Percentiles rank a stretch among this genome's conserved stretches.
Conservation (phyloP, 805 yeast genomes). For the Nematodospora valgi region DNA sequence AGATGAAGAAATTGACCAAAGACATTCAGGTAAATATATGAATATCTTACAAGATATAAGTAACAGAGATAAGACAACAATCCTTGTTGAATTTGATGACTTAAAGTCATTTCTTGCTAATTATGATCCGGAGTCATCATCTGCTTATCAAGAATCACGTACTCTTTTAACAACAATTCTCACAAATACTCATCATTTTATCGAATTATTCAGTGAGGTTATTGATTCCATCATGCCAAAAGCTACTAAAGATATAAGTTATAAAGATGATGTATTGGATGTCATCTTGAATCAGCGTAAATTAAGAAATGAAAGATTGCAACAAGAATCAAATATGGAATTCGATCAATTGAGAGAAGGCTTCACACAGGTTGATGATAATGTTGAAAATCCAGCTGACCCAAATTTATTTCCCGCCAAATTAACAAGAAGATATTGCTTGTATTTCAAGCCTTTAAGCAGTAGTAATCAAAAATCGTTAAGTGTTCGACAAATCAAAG, state of each 20-base stretch:
- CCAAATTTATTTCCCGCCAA: constrained; percentile 74
- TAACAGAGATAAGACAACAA: constrained; percentile 70
- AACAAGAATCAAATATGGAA: constrained; percentile 66
- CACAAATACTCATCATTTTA: constrained; percentile 74
- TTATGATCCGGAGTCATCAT: constrained; percentile 8
- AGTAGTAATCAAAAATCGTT: constrained; percentile 46
- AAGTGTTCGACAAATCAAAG: constrained; percentile 88
- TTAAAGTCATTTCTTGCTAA: constrained; percentile 53
- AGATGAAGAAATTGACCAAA: constrained; percentile 18
- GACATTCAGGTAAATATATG: constrained; percentile 65
- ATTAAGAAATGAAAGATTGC: constrained; percentile 71
- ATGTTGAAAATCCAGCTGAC: constrained; percentile 13
- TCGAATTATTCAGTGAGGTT: constrained; percentile 70
- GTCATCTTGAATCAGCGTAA: constrained; percentile 88
- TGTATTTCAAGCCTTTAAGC: constrained; percentile 82
- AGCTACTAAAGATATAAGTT: constrained; percentile 76
- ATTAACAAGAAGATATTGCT: constrained; percentile 78
- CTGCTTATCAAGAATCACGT: constrained; percentile 12
- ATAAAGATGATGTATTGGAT: constrained; percentile 87
- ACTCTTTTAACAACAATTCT: constrained; percentile 32
- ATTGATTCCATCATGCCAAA: constrained; percentile 82
- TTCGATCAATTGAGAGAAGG: constrained; percentile 41
- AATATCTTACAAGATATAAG: constrained; percentile 72
- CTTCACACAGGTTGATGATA: constrained; percentile 19
- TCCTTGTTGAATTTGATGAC: constrained; percentile 82